These are phyloP conservation scores for Fusarium torulosum DNA, from an alignment of 2,329 filamentous ascomycete genomes.

Conservation along the genomic window DNA sequence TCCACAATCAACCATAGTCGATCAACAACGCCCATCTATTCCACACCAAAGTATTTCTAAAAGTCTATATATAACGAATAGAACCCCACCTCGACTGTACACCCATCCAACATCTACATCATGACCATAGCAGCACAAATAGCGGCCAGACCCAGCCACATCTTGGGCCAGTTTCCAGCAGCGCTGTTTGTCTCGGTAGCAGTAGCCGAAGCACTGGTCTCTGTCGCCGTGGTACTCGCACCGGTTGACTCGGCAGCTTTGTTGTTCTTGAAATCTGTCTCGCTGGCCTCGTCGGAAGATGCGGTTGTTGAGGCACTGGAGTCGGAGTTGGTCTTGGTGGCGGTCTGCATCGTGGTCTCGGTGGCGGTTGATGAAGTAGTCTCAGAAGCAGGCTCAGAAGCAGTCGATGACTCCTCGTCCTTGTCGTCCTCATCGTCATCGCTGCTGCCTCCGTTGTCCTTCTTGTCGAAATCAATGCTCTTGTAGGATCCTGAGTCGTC, in stretches of 20 bases:
- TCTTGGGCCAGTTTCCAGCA: conserved; percentile 16
- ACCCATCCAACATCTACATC: background rate
- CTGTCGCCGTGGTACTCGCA: background rate
- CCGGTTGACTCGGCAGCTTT: conserved; percentile 8
- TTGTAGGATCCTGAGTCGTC: conserved; percentile 43
- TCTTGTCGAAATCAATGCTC: conserved; percentile 44
- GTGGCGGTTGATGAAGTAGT: conserved; percentile 4
- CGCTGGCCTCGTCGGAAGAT: conserved; percentile 2
- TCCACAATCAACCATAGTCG: too few relatives aligned
- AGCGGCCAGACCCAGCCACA: conserved; percentile 17
- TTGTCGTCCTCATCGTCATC: background rate
- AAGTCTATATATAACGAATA: background rate
- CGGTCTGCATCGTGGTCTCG: background rate
- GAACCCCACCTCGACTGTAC: background rate
- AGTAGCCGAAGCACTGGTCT: conserved; percentile 15
- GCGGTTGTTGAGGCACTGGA: conserved; percentile 21
- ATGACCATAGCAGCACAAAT: conserved; percentile 12
- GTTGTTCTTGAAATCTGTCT: conserved; percentile 32
- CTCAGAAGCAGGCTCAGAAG: background rate
- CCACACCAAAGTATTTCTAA: background rate
- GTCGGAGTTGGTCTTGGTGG: background rate
- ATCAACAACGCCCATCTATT: background rate
- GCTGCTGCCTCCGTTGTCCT: conserved; percentile 6
- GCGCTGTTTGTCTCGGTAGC: conserved; percentile 1
- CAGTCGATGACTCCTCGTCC: conserved; percentile 1